These are phyloP conservation scores for Naganishia sp. DNA, from an alignment of 1,284 basidiomycete genomes.

Conservation along the genomic window DNA sequence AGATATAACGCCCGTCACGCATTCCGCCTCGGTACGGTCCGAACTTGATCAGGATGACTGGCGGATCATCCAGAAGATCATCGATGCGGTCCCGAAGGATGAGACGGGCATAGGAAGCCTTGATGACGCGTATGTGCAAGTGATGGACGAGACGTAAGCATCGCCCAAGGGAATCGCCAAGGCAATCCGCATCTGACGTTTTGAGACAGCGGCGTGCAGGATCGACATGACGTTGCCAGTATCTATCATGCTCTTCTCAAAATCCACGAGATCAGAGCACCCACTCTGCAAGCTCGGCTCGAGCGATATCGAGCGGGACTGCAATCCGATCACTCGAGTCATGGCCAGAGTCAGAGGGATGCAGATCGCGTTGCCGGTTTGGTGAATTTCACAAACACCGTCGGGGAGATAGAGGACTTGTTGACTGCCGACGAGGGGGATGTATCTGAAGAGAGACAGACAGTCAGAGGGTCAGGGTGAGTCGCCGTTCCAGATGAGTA, in stretches of 20 bases:
- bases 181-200: background rate
- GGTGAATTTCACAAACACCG: conserved; percentile 12
- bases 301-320: conserved; percentile 18
- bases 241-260: conserved; percentile 33
- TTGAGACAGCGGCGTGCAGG: conserved; percentile 5
- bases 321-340: background rate
- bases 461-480: conserved; percentile 10
- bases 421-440: conserved; percentile 12
- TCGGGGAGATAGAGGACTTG: conserved; percentile 19
- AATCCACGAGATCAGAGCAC: conserved; percentile 33
- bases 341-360: background rate
- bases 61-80: conserved; percentile 30
- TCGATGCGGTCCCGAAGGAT: conserved; percentile 30
- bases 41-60: conserved; percentile 26
- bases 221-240: conserved; percentile 18
- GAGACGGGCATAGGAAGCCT: conserved; percentile 28
- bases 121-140: conserved; percentile 31
- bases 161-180: background rate
- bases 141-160: conserved; percentile 31
- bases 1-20: conserved; percentile 4
- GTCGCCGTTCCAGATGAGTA: background rate
- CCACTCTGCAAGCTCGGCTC: conserved; percentile 26
- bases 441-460: conserved; percentile 1
- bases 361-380: conserved; percentile 4
- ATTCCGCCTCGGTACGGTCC: conserved; percentile 16